Conservation (phyloP, 1,284 basidiomycete species). For the Boletus sp. region DNA sequence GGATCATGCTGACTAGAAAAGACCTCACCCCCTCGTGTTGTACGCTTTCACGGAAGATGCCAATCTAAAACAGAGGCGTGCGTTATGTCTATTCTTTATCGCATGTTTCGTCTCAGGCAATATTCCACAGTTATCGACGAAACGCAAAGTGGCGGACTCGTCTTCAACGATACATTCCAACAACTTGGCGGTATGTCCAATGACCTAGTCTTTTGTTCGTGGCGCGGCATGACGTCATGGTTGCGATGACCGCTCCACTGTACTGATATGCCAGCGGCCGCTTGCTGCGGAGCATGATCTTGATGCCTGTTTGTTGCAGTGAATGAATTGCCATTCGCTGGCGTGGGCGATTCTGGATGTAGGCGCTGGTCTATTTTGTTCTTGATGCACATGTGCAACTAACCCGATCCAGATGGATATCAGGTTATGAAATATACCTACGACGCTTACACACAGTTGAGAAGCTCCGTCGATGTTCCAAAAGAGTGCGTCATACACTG, state of each 20-base stretch:
- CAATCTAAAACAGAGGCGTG: slow-evolving; percentile 20
- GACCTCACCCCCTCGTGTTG: slow-evolving; percentile 27
- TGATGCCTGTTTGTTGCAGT: slow-evolving; percentile 8
- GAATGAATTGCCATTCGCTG: slow-evolving; percentile 27
- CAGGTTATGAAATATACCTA: slow-evolving; percentile 44
- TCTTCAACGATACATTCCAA: slow-evolving; percentile 52
- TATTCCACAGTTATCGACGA: slow-evolving; percentile 39
- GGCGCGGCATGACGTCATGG: slow-evolving; percentile 8
- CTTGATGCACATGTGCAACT: not conserved
- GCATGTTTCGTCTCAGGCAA: slow-evolving; percentile 1
- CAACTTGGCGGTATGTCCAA: slow-evolving; percentile 35
- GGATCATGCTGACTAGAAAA: slow-evolving; percentile 12
- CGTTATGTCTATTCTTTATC: slow-evolving; percentile 1
- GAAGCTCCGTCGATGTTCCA: slow-evolving; percentile 44
- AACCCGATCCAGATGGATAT: slow-evolving; percentile 36
- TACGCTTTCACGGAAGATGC: slow-evolving; percentile 33
- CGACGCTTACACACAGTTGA: slow-evolving; percentile 45
- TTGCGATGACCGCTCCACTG: not conserved
- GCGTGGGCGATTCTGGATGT: slow-evolving; percentile 44
- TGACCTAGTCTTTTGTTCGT: not conserved
- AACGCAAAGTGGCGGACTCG: slow-evolving; percentile 48
- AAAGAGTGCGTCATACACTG: slow-evolving; percentile 27
- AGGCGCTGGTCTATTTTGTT: slow-evolving; percentile 32
- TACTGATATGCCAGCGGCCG: not conserved
- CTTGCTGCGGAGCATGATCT: not conserved